Base-by-base conservation (phyloP, 768 basidiomycete species). In the Lyophyllum atratum region DNA sequence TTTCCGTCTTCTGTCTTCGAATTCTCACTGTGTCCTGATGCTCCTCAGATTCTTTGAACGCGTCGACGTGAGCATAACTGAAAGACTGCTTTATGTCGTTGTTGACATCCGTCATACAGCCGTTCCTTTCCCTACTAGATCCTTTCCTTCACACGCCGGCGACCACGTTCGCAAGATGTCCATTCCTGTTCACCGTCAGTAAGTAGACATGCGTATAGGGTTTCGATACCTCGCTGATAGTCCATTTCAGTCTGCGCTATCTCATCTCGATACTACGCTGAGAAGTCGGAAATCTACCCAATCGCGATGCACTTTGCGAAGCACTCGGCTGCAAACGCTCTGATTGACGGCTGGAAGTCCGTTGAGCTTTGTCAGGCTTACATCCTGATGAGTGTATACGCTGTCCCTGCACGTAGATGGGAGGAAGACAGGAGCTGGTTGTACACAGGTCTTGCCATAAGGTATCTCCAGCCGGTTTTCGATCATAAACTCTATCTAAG, bases 291-390 rank as follows among this genome's bases (percentile, higher is more conserved):
- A 66, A 87, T 95, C 37, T 92, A 93, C 62, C 87, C 89, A 0
- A 87, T 92, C 55, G 91, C 91, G 10, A 93, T 93, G 91, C 90
- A 92, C 67, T 93, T 92, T 59, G 91, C 91, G 2, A 90, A 89
- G 64, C 86, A 88, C 60, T 86, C 90, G 0, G 91, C 90, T 2
- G 89, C 90, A 1, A 90, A 86, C 55, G 88, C 89, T 3, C 77
- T 93, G 43, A 90, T 90, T 50, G 86, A 90, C 61, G 89, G 89
- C 47, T 88, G 85, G 87, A 87, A 87, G 72, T 90, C 89, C 12
- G 89, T 95, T 47, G 93, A 97, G 70, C 78, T 95, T 1, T 89
- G 89, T 50, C 94, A 97, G 68, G 94, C 94, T 3, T 97, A 95
- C 64, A 86, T 97, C 47, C 78, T 97, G 50, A 87, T 93, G 88